These are phyloP conservation scores for Pulchroboletus neoregius DNA, from an alignment of 1,284 basidiomycete species.

Conservation along the genomic window DNA sequence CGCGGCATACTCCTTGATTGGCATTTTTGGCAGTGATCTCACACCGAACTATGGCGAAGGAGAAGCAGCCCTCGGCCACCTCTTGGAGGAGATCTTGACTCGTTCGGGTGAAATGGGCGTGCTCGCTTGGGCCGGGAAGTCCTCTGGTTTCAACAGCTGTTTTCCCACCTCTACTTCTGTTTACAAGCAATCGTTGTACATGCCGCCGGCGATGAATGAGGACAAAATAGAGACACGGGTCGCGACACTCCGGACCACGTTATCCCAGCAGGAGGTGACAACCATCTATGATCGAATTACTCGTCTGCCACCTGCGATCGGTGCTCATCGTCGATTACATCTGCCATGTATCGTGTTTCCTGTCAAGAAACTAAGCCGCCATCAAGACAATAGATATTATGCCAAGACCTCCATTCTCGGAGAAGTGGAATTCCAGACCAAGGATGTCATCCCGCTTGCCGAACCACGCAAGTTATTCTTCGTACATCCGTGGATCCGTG, in stretches of 20 bases:
- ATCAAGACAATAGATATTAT: neutral
- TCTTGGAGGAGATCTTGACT: constrained; percentile 13
- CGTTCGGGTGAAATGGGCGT: constrained; percentile 9
- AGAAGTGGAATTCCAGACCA: constrained; percentile 4
- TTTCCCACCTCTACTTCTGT: constrained; percentile 6
- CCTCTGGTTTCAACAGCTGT: constrained; percentile 13
- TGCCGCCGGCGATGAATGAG: constrained; percentile 1
- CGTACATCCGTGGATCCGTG: constrained; percentile 3
- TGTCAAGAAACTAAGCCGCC: constrained; percentile 2
- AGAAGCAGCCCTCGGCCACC: constrained; percentile 9
- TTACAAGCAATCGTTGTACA: constrained; percentile 2
- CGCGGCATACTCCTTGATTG: constrained; percentile 14
- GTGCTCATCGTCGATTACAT: constrained; percentile 8
- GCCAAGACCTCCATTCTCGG: constrained; percentile 3
- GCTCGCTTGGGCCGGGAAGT: constrained; percentile 13
- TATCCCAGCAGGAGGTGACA: constrained; percentile 4
- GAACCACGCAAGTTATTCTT: constrained; percentile 3
- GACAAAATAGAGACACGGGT: constrained; percentile 6
- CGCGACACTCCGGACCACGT: constrained; percentile 1
- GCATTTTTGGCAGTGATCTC: constrained; percentile 9
- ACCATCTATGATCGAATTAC: constrained; percentile 7
- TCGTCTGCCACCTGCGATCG: constrained; percentile 3
- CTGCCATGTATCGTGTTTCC: constrained; percentile 6
- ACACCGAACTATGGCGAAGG: constrained; percentile 13
- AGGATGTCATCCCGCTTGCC: neutral